Base-by-base conservation (phyloP, 805 yeast species). In the Wickerhamiella spandovensis region DNA sequence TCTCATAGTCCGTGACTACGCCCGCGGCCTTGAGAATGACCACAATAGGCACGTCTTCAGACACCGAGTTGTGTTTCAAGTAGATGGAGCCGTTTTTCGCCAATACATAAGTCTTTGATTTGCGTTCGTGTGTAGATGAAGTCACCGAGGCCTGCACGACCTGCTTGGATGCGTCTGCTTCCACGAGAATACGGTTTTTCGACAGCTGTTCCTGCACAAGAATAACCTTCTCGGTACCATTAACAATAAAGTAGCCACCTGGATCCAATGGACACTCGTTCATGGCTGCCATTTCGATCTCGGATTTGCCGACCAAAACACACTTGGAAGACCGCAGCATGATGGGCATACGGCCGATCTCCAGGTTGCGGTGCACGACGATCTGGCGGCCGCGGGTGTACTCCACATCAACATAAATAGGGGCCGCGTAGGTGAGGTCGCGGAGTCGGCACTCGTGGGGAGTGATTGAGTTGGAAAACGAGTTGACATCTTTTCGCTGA, bases 301-400 rank as follows among this genome's bases (percentile, higher is more conserved):
- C 95, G 47, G 78, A 72, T 46, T 84, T 79, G 18, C 88, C 94
- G 54, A 79, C 79, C 53, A 92, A 71, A 35, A 86, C 81, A 74
- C 98, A 92, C 64, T 88, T 87, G 64, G 87, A 85, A 23, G 95
- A 84, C 59, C 97, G 75, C 59, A 92, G 74, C 98, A 92, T 92
- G 61, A 92, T 81, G n/a, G 98, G 98, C 96, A 92, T 92, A 62
- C 95, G 78, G 35, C 98, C 99, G 53, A 92, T 90, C 64, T 89
- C 97, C 53, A 92, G 76, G 62, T 87, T 94, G 60, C 84, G 76
- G 59, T 87, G 90, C 72, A 86, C 78, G 58, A 90, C 85, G 64
- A 92, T 85, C 66, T 87, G 88, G 55, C 90, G 74, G 35, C 97
- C 98, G 64, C 97, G 76, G 0, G 97, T 92, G 64, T 92, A 92